Conservation (phyloP, 805 yeast species). For the Ogataea saltuana region DNA sequence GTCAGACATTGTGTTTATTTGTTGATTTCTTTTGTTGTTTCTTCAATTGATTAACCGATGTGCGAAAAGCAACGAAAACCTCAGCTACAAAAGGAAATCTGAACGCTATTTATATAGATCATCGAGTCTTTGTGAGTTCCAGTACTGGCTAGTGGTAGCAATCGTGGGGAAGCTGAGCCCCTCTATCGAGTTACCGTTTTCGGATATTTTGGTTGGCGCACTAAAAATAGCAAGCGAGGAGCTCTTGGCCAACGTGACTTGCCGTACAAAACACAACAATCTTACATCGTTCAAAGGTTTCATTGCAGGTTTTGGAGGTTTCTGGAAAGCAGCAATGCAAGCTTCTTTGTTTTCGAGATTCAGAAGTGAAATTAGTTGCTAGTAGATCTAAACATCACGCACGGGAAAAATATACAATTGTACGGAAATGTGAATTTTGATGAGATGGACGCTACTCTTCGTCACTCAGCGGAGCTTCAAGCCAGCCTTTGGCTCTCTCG, state of each 20-base stretch:
- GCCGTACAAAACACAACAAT: too few relatives aligned
- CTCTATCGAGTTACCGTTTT: neutral
- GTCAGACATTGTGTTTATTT: constrained; percentile 35
- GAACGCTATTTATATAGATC: neutral
- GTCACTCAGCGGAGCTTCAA: constrained; percentile 29
- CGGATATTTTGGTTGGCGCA: neutral
- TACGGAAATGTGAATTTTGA: too few relatives aligned
- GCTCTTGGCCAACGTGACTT: too few relatives aligned
- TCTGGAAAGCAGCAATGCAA: neutral
- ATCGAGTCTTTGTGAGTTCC: too few relatives aligned
- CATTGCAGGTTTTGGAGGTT: neutral
- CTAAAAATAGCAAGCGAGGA: neutral
- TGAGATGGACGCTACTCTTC: too few relatives aligned
- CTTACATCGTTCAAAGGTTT: neutral
- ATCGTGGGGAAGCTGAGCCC: constrained; percentile 1
- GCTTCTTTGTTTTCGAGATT: too few relatives aligned
- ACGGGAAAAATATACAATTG: too few relatives aligned
- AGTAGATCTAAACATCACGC: too few relatives aligned
- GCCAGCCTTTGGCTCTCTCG: constrained; percentile 81
- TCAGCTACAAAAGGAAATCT: too few relatives aligned
- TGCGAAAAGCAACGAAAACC: neutral
- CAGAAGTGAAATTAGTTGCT: too few relatives aligned
- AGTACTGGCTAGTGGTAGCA: too few relatives aligned
- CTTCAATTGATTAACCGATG: neutral
- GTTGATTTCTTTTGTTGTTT: neutral